Evolutionary conservation across 306 rosid genomes (phyloP), one percentile per base, ranked within the genome.

Genomic region (Neltuma alba): DNA sequence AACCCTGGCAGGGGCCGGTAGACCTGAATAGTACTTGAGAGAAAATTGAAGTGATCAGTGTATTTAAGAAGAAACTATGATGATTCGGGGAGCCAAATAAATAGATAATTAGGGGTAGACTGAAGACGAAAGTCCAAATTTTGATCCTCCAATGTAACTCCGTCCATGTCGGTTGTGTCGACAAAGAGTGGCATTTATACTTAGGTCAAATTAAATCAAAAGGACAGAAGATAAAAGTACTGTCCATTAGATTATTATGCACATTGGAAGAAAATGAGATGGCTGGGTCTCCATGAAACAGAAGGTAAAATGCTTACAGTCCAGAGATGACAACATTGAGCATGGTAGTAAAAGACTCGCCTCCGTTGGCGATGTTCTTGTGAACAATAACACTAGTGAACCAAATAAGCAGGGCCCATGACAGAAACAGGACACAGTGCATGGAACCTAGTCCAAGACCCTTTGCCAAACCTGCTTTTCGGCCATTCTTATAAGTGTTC

Each of bases 261-360:
- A 38, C 9, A 70, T 67, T 62, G 3, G 33, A 50, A 38, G 61
- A 38, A 30, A 69, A 74, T 12, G 71, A 27, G 44, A 78, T 33
- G 50, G 33, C 4, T 40, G 38, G 74, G 50, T 21, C 18, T 6
- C 21, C 36, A 68, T 18, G n/a, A 52, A 33, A 70, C 38, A 60
- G 54, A 34, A 50, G 82, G 37, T 74, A 84, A 65, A 75, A 40
- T 40, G 71, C 99, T 87, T 87, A 95, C 99, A 95, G 90, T 91
- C 99, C 99, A 80, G 99, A 86, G 79, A 95, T 92, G 2, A 95
- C 99, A 61, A 95, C 99, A 69, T 95, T 95, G 80, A 95, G 97
- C 99, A 95, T 92, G 82, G 99, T 95, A 34, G 97, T 92, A 91
- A 95, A 95, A 63, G 99, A 91, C 25, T 95, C 97, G 37, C 99